Evolutionary conservation across 139 green algal species (phyloP).

Genomic region (Asterochloris sp.): DNA sequence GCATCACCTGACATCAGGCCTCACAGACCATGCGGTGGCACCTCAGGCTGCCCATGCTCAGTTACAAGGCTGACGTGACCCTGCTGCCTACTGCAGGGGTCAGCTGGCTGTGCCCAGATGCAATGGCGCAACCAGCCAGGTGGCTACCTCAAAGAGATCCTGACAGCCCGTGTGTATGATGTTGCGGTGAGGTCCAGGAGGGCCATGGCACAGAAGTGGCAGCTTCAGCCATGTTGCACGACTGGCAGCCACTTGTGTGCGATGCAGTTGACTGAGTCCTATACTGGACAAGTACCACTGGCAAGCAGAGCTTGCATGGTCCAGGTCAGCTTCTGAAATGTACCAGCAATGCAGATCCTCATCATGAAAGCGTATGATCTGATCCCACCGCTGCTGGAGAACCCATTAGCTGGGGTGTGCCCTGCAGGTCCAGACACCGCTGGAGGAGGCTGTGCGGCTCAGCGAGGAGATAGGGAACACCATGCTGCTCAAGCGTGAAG

Average conservation of each 20-base stretch:
- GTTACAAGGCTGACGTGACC: neutral
- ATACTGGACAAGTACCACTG: neutral
- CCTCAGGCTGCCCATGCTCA: neutral
- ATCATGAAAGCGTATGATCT: neutral
- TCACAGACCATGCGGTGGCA: neutral
- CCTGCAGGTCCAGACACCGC: slow-evolving; percentile 72
- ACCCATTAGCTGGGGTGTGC: neutral
- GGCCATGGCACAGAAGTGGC: neutral
- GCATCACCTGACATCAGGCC: neutral
- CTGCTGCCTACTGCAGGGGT: slow-evolving; percentile 26
- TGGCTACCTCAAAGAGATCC: slow-evolving; percentile 87
- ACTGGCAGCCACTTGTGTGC: neutral
- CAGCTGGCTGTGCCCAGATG: slow-evolving; percentile 53
- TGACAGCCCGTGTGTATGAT: slow-evolving; percentile 95
- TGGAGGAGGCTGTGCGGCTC: slow-evolving; percentile 78
- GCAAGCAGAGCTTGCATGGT: neutral
- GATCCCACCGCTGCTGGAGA: neutral
- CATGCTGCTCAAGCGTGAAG: slow-evolving; percentile 93
- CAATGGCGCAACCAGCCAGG: slow-evolving; percentile 58
- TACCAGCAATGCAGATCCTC: neutral
- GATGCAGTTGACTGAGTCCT: neutral
- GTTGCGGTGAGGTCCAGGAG: slow-evolving; percentile 62
- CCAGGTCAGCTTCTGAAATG: neutral
- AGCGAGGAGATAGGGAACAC: slow-evolving; percentile 63
- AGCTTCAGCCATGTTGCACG: neutral